Percentiles rank a stretch among this genome's conserved stretches.
These are phyloP conservation scores for Didymella pomorum DNA, from an alignment of 2,329 filamentous ascomycete genomes.

Conservation along the genomic window DNA sequence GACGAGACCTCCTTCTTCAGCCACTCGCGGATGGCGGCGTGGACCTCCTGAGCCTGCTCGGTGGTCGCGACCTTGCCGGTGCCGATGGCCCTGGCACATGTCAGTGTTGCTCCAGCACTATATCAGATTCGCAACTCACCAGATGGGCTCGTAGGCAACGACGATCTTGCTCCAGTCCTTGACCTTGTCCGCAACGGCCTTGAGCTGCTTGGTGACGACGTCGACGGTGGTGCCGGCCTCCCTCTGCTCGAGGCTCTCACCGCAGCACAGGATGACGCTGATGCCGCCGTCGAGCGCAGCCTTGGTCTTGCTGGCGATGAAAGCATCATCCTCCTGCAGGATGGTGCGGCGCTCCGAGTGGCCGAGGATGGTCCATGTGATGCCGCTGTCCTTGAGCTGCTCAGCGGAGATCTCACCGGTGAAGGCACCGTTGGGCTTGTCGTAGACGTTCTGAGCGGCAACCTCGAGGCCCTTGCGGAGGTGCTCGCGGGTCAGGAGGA, in stretches of 20 bases:
- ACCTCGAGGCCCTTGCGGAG: constrained; percentile 81
- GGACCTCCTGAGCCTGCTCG: constrained; percentile 55
- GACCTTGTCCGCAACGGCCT: constrained; percentile 79
- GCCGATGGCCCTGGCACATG: constrained; percentile 69
- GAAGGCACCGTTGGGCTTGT: constrained; percentile 96
- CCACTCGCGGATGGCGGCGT: constrained; percentile 87
- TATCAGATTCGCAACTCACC: constrained; percentile 62
- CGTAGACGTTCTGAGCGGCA: constrained; percentile 94
- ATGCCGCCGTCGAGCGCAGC: constrained; percentile 85
- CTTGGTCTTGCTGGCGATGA: constrained; percentile 94
- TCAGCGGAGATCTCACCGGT: constrained; percentile 94
- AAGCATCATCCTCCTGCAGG: constrained; percentile 80
- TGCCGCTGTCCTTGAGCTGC: constrained; percentile 87
- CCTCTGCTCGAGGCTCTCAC: constrained; percentile 92
- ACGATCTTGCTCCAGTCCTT: constrained; percentile 94
- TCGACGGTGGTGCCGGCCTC: constrained; percentile 86
- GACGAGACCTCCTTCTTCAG: constrained; percentile 76
- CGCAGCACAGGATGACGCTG: constrained; percentile 94
- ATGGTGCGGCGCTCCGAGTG: constrained; percentile 95
- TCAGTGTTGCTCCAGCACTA: constrained; percentile 21
- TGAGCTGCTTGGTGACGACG: constrained; percentile 84
- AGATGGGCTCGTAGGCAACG: constrained; percentile 98
- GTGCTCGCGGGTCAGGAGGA: constrained; percentile 82
- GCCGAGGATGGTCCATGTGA: constrained; percentile 90
- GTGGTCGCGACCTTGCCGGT: constrained; percentile 69